These are phyloP conservation scores for Inga oerstediana DNA, from an alignment of 306 rosid species.

Conservation along the genomic window DNA sequence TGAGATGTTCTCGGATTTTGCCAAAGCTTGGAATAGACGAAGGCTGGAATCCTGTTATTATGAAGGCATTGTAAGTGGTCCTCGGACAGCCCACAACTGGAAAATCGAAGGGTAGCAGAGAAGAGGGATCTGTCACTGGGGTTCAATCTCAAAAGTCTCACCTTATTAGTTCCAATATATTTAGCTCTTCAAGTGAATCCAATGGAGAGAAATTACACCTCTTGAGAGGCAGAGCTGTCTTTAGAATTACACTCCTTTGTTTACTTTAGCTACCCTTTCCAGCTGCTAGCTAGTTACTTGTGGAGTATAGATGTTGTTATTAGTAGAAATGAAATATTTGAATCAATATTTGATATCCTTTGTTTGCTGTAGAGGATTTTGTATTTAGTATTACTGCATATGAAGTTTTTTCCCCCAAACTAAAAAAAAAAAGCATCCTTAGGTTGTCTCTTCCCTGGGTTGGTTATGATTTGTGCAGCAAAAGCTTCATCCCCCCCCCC, in stretches of 20 bases:
- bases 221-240: background rate
- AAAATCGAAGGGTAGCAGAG: slow-evolving; percentile 58
- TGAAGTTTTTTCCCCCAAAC: background rate
- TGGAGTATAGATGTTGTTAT: slow-evolving; percentile 18
- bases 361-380: background rate
- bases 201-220: background rate
- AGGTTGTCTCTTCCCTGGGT: background rate
- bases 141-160: background rate
- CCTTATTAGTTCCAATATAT: background rate
- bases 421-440: background rate
- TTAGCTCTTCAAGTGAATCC: background rate
- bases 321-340: slow-evolving; percentile 16
- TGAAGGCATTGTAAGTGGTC: slow-evolving; percentile 76
- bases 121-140: slow-evolving; percentile 17
- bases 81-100: slow-evolving; percentile 86
- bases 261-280: slow-evolving; percentile 21
- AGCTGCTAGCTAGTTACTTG: slow-evolving; percentile 15
- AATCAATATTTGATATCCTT: slow-evolving; percentile 7
- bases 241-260: slow-evolving; percentile 1
- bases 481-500: background rate
- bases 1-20: slow-evolving; percentile 65
- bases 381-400: background rate
- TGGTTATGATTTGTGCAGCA: slow-evolving; percentile 9
- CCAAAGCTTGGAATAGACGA: slow-evolving; percentile 72
- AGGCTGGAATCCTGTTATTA: slow-evolving; percentile 75